Base-by-base conservation (phyloP, 1,139 yeast genomes). In the Geotrichum candidum region DNA sequence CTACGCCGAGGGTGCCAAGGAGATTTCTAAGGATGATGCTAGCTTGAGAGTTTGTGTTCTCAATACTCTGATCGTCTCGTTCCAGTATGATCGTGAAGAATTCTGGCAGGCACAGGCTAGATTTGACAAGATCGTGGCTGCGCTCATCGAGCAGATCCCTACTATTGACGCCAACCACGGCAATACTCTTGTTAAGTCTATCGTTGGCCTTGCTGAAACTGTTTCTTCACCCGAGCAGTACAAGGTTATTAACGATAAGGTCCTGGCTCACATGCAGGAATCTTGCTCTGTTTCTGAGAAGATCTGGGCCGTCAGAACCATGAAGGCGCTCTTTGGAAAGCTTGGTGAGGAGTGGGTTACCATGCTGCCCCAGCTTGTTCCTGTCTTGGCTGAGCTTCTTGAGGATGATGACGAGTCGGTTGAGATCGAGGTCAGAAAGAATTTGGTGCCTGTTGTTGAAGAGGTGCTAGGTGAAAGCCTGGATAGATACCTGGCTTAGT, bases 371-470 rank as follows among this genome's bases (percentile, higher is more conserved):
- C 97, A 94, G 70, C 82, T 94, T 69, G 96, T 95, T 65, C 99
- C 99, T 53, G 83, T 90, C 66, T 90, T 94, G 74, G 97, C 98
- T 5, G 99, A 94, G 76, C 78, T 95, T 65, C 80, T 94, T 66
- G 99, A 94, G 73, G 98, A 92, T 73, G 98, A 94, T 65, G 96
- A 92, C 66, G 99, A 95, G 74, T 84, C 83, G 56, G 97, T 95
- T 38, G 99, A 94, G 75, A 74, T 84, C 72, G 97, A 90, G 74
- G 97, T 91, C 4, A 87, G 97, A 77, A 83, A 86, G 55, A 96
- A 96, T n/a, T 81, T 94, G 67, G 96, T 92, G 4, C 88, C 90
- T 69, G 97, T 89, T 11, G 87, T 94, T 64, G 99, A 94, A 73
- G 86, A 84, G 63, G 96, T 91, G 25, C 80, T 95, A 68, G 99